Evolutionary conservation across 192 early-diverging fungal genomes (phyloP).

Genomic region (Rhizoclosmatium sp.): DNA sequence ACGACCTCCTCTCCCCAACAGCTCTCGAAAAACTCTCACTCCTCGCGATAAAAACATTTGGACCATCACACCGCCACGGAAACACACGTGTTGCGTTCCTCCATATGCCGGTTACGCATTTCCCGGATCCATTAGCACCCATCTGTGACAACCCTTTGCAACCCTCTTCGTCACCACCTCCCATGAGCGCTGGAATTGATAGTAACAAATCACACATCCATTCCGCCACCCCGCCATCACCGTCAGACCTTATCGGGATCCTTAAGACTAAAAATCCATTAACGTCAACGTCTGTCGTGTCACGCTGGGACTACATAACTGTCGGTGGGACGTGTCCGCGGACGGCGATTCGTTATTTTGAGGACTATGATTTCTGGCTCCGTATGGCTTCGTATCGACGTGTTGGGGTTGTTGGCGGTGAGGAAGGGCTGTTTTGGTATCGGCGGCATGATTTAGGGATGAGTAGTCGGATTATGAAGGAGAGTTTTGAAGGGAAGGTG

Average conservation of each 20-base stretch:
- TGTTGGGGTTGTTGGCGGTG: slow-evolving; percentile 29
- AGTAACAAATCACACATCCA: slow-evolving; percentile 9
- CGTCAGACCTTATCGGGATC: not conserved
- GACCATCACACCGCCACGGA: not conserved
- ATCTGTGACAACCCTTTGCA: not conserved
- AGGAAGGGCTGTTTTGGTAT: slow-evolving; percentile 43
- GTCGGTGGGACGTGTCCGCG: slow-evolving; percentile 52
- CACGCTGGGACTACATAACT: slow-evolving; percentile 26
- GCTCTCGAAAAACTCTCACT: slow-evolving; percentile 43
- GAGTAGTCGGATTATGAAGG: slow-evolving; percentile 33
- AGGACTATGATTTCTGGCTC: slow-evolving; percentile 52
- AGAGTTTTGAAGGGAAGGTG: not conserved
- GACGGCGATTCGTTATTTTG: slow-evolving; percentile 36
- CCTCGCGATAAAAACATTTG: slow-evolving; percentile 8
- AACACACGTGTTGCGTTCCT: slow-evolving; percentile 2
- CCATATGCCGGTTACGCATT: slow-evolving; percentile 38
- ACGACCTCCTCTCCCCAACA: slow-evolving; percentile 38
- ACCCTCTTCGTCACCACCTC: not conserved
- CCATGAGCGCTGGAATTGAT: slow-evolving; percentile 7
- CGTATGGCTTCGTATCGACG: slow-evolving; percentile 32
- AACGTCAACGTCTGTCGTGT: slow-evolving; percentile 34
- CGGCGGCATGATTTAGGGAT: slow-evolving; percentile 39
- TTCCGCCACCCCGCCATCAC: slow-evolving; percentile 11
- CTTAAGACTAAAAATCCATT: slow-evolving; percentile 36
- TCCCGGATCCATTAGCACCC: slow-evolving; percentile 21